Base-by-base conservation (phyloP, 2,329 filamentous ascomycete species). In the Ophiognomonia clavigignenti-juglandacearum region DNA sequence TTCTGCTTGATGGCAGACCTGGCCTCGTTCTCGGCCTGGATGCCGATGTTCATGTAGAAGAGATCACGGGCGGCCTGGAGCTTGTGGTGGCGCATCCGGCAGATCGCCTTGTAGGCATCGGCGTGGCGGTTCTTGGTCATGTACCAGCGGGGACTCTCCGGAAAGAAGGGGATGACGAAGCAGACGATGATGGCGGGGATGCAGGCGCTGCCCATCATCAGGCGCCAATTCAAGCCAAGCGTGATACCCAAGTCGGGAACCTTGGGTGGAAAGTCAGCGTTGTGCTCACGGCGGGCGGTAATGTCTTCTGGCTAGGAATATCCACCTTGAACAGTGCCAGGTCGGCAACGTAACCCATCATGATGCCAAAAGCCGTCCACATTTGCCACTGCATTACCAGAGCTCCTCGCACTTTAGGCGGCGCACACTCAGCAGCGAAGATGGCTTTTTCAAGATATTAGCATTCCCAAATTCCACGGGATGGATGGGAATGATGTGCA, bases 201-300 rank as follows among this genome's bases (percentile, higher is more conserved):
- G 61, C 85, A 75, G 9, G 84, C 82, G 3, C 80, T 85, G 6
- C 74, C 80, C 66, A 88, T 75, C 80, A 85, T 85, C 34, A 86
- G 65, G 22, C 83, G 76, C 83, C 84, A 87, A 51, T 84, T 74
- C 4, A 75, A 68, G 6, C 82, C 82, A 9, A 61, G 53, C 32
- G 66, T 63, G 44, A 85, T 77, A 4, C 69, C 68, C 3, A 64
- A 65, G 55, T 82, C 74, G 23, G 68, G 65, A 7, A 75, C 48
- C 48, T 51, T 20, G 11, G 8, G 2, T 9, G 26, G 24, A 4
- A 3, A 29, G 14, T 51, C 14, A 51, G 39, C 10, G 13, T 20
- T 16, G 9, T 4, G n/a, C 13, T 6, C 18, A 9, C 18, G 7
- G 16, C 10, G 11, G 19, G 22, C 24, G 23, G 9, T 7, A 24